Evolutionary conservation across 2,329 filamentous ascomycete genomes (phyloP).

Genomic region (Aaosphaeria pasadenensis): DNA sequence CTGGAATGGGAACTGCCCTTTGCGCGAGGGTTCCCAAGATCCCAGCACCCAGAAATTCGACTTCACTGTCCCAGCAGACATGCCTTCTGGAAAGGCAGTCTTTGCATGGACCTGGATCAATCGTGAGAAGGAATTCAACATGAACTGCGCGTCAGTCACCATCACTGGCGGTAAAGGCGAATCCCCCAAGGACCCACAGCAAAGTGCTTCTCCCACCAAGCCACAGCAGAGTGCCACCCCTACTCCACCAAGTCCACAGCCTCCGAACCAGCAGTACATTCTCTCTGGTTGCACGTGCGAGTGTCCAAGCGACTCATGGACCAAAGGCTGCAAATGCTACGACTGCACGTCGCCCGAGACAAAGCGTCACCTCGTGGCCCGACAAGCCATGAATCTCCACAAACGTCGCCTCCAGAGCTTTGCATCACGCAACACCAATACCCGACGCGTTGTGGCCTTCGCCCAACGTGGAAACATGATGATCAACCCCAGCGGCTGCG

Average conservation of each 20-base stretch:
- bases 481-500: slow-evolving; percentile 40
- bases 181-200: slow-evolving; percentile 8
- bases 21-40: slow-evolving; percentile 35
- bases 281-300: slow-evolving; percentile 30
- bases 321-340: slow-evolving; percentile 19
- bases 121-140: slow-evolving; percentile 46
- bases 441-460: slow-evolving; percentile 33
- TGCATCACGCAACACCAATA: slow-evolving; percentile 12
- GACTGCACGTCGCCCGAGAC: slow-evolving; percentile 12
- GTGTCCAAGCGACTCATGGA: slow-evolving; percentile 19
- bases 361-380: slow-evolving; percentile 25
- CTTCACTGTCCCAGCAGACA: slow-evolving; percentile 44
- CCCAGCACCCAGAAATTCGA: slow-evolving; percentile 44
- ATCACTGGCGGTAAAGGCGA: slow-evolving; percentile 31
- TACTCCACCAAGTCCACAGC: not conserved
- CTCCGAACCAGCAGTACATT: slow-evolving; percentile 12
- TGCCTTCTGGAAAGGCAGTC: slow-evolving; percentile 36
- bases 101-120: slow-evolving; percentile 51
- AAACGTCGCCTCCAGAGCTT: slow-evolving; percentile 15
- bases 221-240: slow-evolving; percentile 1
- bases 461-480: slow-evolving; percentile 41
- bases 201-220: slow-evolving; percentile 5
- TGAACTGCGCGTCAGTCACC: slow-evolving; percentile 45
- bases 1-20: slow-evolving; percentile 49
- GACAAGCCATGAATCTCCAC: slow-evolving; percentile 30